These are phyloP conservation scores for Boletus smithii DNA, from an alignment of 1,284 basidiomycete genomes.

Conservation along the genomic window DNA sequence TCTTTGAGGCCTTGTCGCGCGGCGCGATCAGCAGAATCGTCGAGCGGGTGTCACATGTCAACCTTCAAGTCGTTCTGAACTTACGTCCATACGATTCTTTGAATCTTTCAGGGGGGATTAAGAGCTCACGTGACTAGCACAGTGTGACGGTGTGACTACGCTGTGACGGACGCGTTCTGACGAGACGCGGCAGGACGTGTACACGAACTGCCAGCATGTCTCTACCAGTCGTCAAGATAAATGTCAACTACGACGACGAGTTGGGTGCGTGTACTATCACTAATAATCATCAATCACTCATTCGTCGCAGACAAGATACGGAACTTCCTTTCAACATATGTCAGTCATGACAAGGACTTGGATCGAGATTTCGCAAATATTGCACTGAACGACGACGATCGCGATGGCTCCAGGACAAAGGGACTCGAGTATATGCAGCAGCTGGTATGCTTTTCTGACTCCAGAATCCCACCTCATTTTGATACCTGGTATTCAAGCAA, in stretches of 20 bases:
- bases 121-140: constrained; percentile 17
- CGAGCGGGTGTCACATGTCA: too few relatives aligned
- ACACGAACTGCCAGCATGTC: constrained; percentile 40
- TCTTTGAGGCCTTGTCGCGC: too few relatives aligned
- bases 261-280: constrained; percentile 36
- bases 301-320: constrained; percentile 56
- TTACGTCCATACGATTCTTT: too few relatives aligned
- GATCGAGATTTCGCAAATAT: constrained; percentile 68
- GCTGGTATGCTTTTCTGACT: constrained; percentile 55
- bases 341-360: constrained; percentile 64
- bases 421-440: constrained; percentile 86
- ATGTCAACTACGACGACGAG: constrained; percentile 48
- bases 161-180: constrained; percentile 29
- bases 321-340: constrained; percentile 66
- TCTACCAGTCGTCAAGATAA: constrained; percentile 43
- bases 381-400: constrained; percentile 52
- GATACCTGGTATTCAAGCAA: constrained; percentile 54
- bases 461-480: constrained; percentile 32
- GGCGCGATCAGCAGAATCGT: too few relatives aligned
- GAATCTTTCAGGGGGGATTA: too few relatives aligned
- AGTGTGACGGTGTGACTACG: constrained; percentile 17
- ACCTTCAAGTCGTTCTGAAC: too few relatives aligned
- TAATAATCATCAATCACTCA: constrained; percentile 36
- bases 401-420: constrained; percentile 38
- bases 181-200: constrained; percentile 10